These are phyloP conservation scores for Iberis pinnata DNA, from an alignment of 345 rosid genomes.

Conservation along the genomic window DNA sequence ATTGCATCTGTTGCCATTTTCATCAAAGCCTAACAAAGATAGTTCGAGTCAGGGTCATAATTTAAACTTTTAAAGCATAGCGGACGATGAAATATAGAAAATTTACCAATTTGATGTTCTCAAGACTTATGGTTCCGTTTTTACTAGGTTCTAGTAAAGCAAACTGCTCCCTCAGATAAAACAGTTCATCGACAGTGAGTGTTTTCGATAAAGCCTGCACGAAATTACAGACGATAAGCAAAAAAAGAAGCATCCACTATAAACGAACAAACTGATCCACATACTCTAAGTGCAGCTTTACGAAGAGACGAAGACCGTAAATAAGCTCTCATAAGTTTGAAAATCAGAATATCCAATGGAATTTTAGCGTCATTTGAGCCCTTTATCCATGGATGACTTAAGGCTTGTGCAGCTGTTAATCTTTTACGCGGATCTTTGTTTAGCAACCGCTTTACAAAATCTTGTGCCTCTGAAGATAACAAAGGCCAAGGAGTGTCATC, in stretches of 20 bases:
- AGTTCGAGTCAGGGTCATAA: slow-evolving; percentile 10
- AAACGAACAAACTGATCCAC: slow-evolving; percentile 17
- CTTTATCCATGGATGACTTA: slow-evolving; percentile 91
- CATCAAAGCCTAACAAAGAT: slow-evolving; percentile 64
- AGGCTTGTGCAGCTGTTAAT: slow-evolving; percentile 94
- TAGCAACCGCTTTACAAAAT: slow-evolving; percentile 72
- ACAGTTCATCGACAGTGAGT: slow-evolving; percentile 68
- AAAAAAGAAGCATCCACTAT: background rate
- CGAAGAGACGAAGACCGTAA: slow-evolving; percentile 87
- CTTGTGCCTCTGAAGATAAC: slow-evolving; percentile 76
- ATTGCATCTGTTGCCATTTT: slow-evolving; percentile 83
- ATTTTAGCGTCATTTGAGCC: slow-evolving; percentile 45
- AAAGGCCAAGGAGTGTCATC: slow-evolving; percentile 93
- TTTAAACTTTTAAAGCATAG: slow-evolving; percentile 3
- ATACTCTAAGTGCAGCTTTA: slow-evolving; percentile 87
- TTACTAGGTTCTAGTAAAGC: slow-evolving; percentile 76
- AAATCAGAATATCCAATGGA: slow-evolving; percentile 65
- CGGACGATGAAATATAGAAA: background rate
- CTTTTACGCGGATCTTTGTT: slow-evolving; percentile 94
- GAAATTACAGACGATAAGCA: slow-evolving; percentile 12
- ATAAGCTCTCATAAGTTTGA: slow-evolving; percentile 77
- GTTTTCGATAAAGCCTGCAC: slow-evolving; percentile 87
- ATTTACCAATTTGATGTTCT: slow-evolving; percentile 56
- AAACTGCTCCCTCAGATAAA: slow-evolving; percentile 81
- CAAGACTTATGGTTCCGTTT: slow-evolving; percentile 66